Evolutionary conservation across 2,329 filamentous ascomycete genomes (phyloP), one percentile per base, ranked within the genome.

Genomic region (Pseudonectria buxi): DNA sequence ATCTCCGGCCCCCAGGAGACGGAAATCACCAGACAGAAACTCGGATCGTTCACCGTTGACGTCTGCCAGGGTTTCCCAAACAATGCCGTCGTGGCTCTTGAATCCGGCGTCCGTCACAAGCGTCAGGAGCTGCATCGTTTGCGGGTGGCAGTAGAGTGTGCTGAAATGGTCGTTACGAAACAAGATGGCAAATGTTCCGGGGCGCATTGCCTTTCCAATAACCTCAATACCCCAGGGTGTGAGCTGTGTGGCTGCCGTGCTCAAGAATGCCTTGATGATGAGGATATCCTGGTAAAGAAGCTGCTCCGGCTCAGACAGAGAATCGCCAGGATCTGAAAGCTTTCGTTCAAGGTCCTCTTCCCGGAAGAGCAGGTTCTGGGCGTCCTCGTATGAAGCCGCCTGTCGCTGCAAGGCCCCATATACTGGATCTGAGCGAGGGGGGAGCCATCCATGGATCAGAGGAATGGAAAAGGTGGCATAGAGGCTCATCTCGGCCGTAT

Each of bases 141-240:
- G 68, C 0, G 90, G 87, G 50, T 96, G 87, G 41, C 89, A 86
- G 61, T 94, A 95, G 0, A 98, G 61, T 0, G 90, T 96, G 28
- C 87, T 88, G 55, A 98, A 98, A 57, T 98, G 92, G 54, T 98
- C 90, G 51, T 98, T 98, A 16, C 92, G 78, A 66, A 98, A 98
- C 2, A 98, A 64, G 32, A 98, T 96, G 1, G 86, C 86, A 43
- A 95, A 77, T 2, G 83, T 78, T 2, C 88, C 90, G 1, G 87
- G 82, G 10, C 74, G 66, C 38, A 95, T 72, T 6, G 74, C 79
- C 33, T 77, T 75, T 1, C 72, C 73, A 26, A 96, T 80, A 2
- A 84, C 76, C 26, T 84, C 74, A 3, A 98, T 70, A 0, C 92
- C 92, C 59, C 82, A 83, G 0, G 76, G 68, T 0, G 92, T 95